phyloP scores from a whole-genome alignment of 208 protist genomes.

The Leishmania arabica region DNA sequence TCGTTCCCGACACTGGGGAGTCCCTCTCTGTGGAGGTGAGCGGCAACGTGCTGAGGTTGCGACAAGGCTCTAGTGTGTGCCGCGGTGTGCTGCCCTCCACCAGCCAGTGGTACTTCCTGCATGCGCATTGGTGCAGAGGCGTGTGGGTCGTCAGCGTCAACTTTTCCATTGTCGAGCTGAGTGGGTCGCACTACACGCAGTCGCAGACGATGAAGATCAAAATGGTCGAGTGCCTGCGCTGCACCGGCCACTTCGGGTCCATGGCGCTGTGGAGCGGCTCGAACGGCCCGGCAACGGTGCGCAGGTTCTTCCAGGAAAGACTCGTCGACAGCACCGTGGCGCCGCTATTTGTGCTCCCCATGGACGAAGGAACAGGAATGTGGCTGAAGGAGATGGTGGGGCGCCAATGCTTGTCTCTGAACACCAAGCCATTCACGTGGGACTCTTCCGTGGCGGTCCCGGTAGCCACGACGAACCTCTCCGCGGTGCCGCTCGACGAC shows the following conservation, averaged over 20 bases:
- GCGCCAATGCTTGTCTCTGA: conserved; percentile 41
- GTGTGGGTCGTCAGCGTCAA: conserved; percentile 75
- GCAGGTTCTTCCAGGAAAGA: conserved; percentile 28
- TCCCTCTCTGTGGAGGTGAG: conserved; percentile 36
- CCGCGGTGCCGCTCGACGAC: conserved; percentile 47
- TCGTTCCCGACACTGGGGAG: conserved; percentile 44
- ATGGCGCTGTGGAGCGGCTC: conserved; percentile 49
- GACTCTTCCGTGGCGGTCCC: conserved; percentile 53
- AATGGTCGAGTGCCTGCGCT: conserved; percentile 48
- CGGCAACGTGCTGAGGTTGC: conserved; percentile 41
- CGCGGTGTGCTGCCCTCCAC: conserved; percentile 49
- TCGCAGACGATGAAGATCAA: conserved; percentile 51
- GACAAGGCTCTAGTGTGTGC: conserved; percentile 50
- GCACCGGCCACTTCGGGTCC: conserved; percentile 68
- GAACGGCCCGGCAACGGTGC: conserved; percentile 32
- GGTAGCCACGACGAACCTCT: conserved; percentile 10
- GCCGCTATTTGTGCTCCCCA: conserved; percentile 66
- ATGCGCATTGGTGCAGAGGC: conserved; percentile 64
- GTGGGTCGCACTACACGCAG: conserved; percentile 52
- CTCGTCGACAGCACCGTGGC: conserved; percentile 29
- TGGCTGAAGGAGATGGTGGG: conserved; percentile 85
- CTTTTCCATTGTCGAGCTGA: conserved; percentile 49
- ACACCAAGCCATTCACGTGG: conserved; percentile 53
- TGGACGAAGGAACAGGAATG: conserved; percentile 85
- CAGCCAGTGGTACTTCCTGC: conserved; percentile 65